Evolutionary conservation across 805 yeast genomes (phyloP), one percentile per base, ranked within the genome.

Genomic region (Ogataea populi-albae): DNA sequence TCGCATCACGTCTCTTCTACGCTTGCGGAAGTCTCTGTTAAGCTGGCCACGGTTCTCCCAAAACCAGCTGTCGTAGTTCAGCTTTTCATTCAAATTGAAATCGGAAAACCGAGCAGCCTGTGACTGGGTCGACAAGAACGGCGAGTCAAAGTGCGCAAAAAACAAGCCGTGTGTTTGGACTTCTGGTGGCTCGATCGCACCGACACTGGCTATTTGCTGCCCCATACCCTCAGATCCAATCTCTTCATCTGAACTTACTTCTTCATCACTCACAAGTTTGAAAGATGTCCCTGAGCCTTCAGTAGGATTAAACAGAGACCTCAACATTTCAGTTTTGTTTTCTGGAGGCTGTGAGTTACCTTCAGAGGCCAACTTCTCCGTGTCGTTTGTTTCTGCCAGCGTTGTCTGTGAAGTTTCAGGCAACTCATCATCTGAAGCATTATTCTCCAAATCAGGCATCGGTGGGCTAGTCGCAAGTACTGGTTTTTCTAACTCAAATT

Each of bases 61-160:
- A 59, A 89, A 91, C 73, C 84, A 79, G 26, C 71, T 63, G 32
- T 81, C 87, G 76, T 91, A 88, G 7, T 64, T 65, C 15, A 68
- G 62, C 3, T 52, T 51, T 9, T 54, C 57, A 10, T 47, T 50
- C 1, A 47, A 39, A 12, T 51, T 43, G 21, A 68, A 59, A n/a
- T 57, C 51, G 6, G 73, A 67, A 23, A 83, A 47, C 50, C 78
- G 81, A 40, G 73, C 75, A 31, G 87, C 57, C 56, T 85, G 95
- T 0, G 96, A 71, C 61, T 89, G 98, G 0, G 96, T 81, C 33
- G 75, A 76, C 45, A 91, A 65, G 62, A 86, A 91, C 1, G 96
- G 96, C 1, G 97, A 89, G 14, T 83, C 83, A 9, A 69, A 64
- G 56, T 91, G 97, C 2, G 81, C 65, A 72, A 94, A 91, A 59